These are phyloP conservation scores for Astraeus odoratus DNA, from an alignment of 768 basidiomycete species.

Conservation along the genomic window DNA sequence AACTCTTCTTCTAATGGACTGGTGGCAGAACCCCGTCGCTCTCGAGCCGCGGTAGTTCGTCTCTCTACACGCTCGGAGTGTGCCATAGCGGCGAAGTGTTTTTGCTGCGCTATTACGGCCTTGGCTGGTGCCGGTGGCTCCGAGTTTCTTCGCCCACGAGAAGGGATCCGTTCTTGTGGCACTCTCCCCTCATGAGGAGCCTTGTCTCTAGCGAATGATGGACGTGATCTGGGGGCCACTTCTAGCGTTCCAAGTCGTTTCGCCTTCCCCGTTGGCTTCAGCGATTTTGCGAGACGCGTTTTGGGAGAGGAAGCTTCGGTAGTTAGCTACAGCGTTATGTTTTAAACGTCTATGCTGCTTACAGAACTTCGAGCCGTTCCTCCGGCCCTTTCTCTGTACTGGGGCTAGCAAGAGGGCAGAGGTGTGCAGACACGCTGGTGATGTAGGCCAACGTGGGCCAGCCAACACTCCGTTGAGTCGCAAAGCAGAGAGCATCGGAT, in stretches of 20 bases:
- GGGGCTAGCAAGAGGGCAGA: constrained; percentile 5
- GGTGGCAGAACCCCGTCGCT: not conserved
- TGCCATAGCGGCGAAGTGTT: constrained; percentile 7
- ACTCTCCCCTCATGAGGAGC: constrained; percentile 15
- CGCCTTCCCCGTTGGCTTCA: constrained; percentile 21
- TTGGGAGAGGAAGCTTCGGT: constrained; percentile 17
- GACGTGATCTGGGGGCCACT: constrained; percentile 14
- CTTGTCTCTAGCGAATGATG: constrained; percentile 11
- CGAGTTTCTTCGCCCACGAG: not conserved
- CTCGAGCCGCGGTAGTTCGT: constrained; percentile 2
- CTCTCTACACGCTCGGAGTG: constrained; percentile 9
- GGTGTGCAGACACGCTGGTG: constrained; percentile 6
- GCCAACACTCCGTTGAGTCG: constrained; percentile 4
- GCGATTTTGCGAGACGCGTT: constrained; percentile 21
- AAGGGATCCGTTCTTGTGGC: not conserved
- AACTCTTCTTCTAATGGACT: constrained; percentile 32
- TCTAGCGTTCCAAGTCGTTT: constrained; percentile 22
- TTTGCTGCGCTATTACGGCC: not conserved
- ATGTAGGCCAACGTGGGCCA: not conserved
- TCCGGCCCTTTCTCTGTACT: constrained; percentile 11
- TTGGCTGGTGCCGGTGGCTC: not conserved
- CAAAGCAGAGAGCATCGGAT: not conserved
- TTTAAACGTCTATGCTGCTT: not conserved
- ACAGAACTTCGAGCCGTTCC: constrained; percentile 9
- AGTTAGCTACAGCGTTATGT: not conserved